Percentiles rank a stretch among this genome's conserved stretches.
Evolutionary conservation across 2,329 filamentous ascomycete species (phyloP).

Genomic region (Aspergillus arachidicola): DNA sequence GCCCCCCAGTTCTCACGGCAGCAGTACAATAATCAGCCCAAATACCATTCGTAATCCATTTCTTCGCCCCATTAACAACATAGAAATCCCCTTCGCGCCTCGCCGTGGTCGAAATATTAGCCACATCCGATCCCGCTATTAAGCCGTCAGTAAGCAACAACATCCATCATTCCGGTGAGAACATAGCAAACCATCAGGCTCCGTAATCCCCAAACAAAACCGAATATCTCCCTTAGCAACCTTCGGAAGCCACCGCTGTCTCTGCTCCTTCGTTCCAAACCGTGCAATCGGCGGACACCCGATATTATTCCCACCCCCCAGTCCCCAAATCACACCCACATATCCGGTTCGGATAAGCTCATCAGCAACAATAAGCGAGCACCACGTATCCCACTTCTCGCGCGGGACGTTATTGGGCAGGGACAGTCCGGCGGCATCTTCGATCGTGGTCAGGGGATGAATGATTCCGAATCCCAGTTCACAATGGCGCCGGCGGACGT

Average conservation of each 20-base stretch:
- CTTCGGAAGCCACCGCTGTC: slow-evolving; percentile 60
- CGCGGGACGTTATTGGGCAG: slow-evolving; percentile 51
- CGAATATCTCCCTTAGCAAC: slow-evolving; percentile 61
- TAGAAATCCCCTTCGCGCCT: slow-evolving; percentile 55
- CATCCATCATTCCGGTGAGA: not conserved
- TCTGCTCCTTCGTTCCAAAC: slow-evolving; percentile 63
- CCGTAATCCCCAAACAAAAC: slow-evolving; percentile 68
- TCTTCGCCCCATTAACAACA: slow-evolving; percentile 68
- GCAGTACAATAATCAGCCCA: slow-evolving; percentile 65
- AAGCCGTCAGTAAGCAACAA: slow-evolving; percentile 12
- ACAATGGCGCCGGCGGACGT: slow-evolving; percentile 42
- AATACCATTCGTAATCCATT: slow-evolving; percentile 67
- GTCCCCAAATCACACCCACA: slow-evolving; percentile 59
- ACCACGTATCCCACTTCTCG: slow-evolving; percentile 59
- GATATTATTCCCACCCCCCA: slow-evolving; percentile 64
- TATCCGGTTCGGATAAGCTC: slow-evolving; percentile 59
- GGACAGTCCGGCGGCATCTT: slow-evolving; percentile 43
- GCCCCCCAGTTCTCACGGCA: slow-evolving; percentile 61
- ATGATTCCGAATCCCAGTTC: slow-evolving; percentile 44
- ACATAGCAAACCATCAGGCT: slow-evolving; percentile 55
- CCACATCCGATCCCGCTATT: slow-evolving; percentile 64
- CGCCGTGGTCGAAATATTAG: slow-evolving; percentile 64
- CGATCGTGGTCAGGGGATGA: slow-evolving; percentile 38
- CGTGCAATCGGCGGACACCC: slow-evolving; percentile 66
- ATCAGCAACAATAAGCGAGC: slow-evolving; percentile 58